Evolutionary conservation across 331 rosid species (phyloP).

Genomic region (Malus hybrid): DNA sequence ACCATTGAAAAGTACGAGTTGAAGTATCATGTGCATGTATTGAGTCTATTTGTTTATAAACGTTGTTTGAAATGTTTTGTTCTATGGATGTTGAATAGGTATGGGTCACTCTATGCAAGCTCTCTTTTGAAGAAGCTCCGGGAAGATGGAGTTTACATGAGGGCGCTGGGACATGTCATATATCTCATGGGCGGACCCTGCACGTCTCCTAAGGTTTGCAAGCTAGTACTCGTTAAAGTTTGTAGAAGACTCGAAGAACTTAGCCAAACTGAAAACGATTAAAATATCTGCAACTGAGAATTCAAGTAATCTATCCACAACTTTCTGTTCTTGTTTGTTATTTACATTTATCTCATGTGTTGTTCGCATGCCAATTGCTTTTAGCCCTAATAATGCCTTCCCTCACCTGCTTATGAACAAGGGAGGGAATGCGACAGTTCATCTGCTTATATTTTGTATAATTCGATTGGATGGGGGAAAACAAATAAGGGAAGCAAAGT

Average conservation of each 20-base stretch:
- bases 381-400: not conserved
- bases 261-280: slow-evolving; percentile 1
- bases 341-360: not conserved
- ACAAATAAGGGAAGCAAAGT: not conserved
- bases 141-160: slow-evolving; percentile 67
- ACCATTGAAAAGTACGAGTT: not conserved
- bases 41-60: not conserved
- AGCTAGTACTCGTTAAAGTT: slow-evolving; percentile 57
- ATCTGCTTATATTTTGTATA: not conserved
- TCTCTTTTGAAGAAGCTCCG: slow-evolving; percentile 66
- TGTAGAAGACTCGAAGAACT: slow-evolving; percentile 56
- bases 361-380: not conserved
- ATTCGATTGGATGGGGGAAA: not conserved
- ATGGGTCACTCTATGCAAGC: slow-evolving; percentile 63
- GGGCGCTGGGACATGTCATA: slow-evolving; percentile 82
- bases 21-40: not conserved
- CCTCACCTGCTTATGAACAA: not conserved
- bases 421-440: not conserved
- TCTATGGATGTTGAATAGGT: slow-evolving; percentile 46
- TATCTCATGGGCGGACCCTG: slow-evolving; percentile 92
- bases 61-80: slow-evolving; percentile 1
- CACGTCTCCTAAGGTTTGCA: slow-evolving; percentile 67
- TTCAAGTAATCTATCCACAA: not conserved
- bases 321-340: not conserved
- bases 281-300: not conserved